These are phyloP conservation scores for Gyromitra esculenta DNA, from an alignment of 2,329 filamentous ascomycete genomes.

Conservation along the genomic window DNA sequence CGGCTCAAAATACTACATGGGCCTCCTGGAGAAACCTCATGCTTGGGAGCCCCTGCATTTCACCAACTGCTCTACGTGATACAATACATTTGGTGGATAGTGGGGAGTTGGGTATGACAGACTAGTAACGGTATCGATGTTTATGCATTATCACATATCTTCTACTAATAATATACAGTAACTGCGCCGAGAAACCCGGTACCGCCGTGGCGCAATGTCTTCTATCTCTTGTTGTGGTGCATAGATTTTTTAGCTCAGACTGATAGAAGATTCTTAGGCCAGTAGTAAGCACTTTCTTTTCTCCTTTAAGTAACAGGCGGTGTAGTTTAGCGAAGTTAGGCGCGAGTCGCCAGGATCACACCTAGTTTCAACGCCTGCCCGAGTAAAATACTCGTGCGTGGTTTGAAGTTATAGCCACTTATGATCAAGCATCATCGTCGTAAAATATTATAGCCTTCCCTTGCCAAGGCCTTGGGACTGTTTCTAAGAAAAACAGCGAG, in stretches of 20 bases:
- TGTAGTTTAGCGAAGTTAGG: neutral
- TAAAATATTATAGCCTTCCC: neutral
- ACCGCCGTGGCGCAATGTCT: neutral
- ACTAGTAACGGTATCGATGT: neutral
- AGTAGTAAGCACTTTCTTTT: constrained; percentile 8
- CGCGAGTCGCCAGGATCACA: neutral
- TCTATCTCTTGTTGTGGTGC: neutral
- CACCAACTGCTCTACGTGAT: neutral
- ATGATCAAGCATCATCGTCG: neutral
- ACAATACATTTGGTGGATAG: neutral
- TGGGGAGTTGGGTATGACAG: neutral
- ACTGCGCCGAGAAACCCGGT: constrained; percentile 2
- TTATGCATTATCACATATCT: neutral
- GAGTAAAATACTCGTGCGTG: neutral
- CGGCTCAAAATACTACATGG: constrained; percentile 5
- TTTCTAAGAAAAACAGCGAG: neutral
- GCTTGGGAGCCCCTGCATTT: constrained; percentile 6
- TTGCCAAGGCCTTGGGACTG: neutral
- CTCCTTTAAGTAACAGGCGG: neutral
- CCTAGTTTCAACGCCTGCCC: neutral
- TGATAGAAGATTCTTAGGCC: neutral
- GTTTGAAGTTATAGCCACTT: neutral
- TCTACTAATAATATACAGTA: constrained; percentile 7
- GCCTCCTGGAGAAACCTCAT: neutral
- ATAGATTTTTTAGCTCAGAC: neutral